Base-by-base conservation (phyloP, 2,329 filamentous ascomycete species). In the Trichoderma sp. region DNA sequence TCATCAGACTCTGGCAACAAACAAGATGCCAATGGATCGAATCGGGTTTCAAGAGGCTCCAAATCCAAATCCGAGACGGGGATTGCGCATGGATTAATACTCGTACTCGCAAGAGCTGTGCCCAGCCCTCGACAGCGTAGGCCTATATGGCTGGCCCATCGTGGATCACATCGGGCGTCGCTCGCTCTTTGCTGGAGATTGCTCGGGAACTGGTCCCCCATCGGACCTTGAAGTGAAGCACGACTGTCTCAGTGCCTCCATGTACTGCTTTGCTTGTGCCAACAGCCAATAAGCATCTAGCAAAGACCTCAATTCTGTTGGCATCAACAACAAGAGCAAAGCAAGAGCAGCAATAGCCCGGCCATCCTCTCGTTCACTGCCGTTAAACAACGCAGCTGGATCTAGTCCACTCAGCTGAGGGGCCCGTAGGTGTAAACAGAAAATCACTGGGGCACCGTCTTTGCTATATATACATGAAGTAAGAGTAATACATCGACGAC, bases 171-270 rank as follows among this genome's bases (percentile, higher is more conserved):
- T 62, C 67, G 67, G 56, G 57, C 39, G 21, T 70, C 18, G 43
- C 57, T 70, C 67, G 57, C 58, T 70, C 66, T 36, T 51, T 36
- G 28, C 36, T 62, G 67, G 57, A 62, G 67, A 70, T 70, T 43
- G 30, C 39, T 70, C 67, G 67, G 67, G n/a, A 39, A 70, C 28
- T 70, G 36, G 14, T 32, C 21, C 21, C 26, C 66, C 34, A 53
- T 57, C 67, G 67, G 57, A 70, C 39, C 67, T 58, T 51, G 58
- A 70, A 62, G 14, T 53, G 57, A 61, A 39, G 26, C 39, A 62
- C 56, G 21, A 32, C 18, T 30, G 36, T 26, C 36, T 7, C 6
- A 21, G 18, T 15, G 61, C 26, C 21, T 32, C 28, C 11, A 18
- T 51, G 34, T 32, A 24, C 34, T 32, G 57, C 30, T 11, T 60